Conservation (phyloP, 2,329 filamentous ascomycete genomes). For the Aspergillus bombycis region DNA sequence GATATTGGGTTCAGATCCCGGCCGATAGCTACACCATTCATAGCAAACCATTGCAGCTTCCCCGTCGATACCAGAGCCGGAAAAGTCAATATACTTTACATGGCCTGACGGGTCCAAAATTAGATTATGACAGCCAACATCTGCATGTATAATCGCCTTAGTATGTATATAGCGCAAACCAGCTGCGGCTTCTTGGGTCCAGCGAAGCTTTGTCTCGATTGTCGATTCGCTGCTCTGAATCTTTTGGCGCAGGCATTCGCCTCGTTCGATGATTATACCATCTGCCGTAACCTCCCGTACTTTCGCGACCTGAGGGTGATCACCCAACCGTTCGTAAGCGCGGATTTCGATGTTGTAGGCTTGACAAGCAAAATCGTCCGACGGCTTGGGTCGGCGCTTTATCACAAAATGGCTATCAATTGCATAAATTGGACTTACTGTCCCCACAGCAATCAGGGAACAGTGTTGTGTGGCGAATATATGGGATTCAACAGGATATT, state of each 20-base stretch:
- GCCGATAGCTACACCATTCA: constrained; percentile 20
- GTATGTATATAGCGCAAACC: constrained; percentile 20
- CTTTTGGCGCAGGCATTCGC: constrained; percentile 5
- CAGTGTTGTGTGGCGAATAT: neutral
- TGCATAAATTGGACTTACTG: constrained; percentile 4
- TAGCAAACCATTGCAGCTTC: constrained; percentile 19
- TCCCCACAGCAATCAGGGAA: constrained; percentile 6
- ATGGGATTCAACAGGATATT: no score
- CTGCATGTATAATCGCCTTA: constrained; percentile 19
- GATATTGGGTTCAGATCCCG: constrained; percentile 11
- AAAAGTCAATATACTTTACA: constrained; percentile 23
- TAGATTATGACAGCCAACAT: constrained; percentile 23
- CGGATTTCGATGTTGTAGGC: constrained; percentile 7
- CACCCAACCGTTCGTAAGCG: constrained; percentile 9
- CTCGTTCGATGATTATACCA: constrained; percentile 6
- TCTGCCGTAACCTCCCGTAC: neutral
- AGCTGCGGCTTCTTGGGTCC: constrained; percentile 19
- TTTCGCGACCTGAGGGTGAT: constrained; percentile 5
- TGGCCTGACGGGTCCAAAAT: constrained; percentile 16
- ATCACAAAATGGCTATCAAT: constrained; percentile 4
- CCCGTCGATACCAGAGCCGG: constrained; percentile 22
- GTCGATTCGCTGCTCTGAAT: neutral
- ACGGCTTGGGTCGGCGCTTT: neutral
- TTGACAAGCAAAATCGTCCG: constrained; percentile 4
- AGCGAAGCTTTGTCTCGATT: constrained; percentile 6